phyloP scores from a whole-genome alignment of 1,284 basidiomycete species.

The Ustilago esculenta region DNA sequence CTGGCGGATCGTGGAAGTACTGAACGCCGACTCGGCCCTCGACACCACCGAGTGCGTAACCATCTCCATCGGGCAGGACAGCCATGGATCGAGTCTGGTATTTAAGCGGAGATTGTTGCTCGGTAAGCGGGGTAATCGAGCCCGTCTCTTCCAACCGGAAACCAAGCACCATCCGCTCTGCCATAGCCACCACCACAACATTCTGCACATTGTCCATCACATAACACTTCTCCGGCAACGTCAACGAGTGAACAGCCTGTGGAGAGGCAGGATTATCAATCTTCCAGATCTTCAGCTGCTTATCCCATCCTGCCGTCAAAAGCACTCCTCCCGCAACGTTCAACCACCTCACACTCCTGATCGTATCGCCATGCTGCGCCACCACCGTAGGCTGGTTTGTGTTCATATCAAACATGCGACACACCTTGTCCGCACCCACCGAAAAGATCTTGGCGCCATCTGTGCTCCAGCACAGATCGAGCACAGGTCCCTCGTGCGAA shows the following conservation, averaged over 20 bases:
- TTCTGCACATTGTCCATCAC: slow-evolving; percentile 82
- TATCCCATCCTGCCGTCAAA: slow-evolving; percentile 90
- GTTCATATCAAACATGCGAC: slow-evolving; percentile 80
- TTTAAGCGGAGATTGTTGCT: slow-evolving; percentile 71
- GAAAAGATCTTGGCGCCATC: slow-evolving; percentile 84
- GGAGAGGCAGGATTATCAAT: slow-evolving; percentile 54
- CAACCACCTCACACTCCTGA: slow-evolving; percentile 80
- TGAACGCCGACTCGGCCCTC: slow-evolving; percentile 97
- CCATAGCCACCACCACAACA: slow-evolving; percentile 91
- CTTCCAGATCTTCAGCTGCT: slow-evolving; percentile 75
- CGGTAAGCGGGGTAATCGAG: slow-evolving; percentile 46
- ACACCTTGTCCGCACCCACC: slow-evolving; percentile 86
- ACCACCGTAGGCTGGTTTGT: slow-evolving; percentile 75
- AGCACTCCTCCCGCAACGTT: slow-evolving; percentile 77
- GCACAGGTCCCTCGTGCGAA: slow-evolving; percentile 81
- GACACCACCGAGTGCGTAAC: slow-evolving; percentile 83
- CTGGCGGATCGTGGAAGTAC: slow-evolving; percentile 71
- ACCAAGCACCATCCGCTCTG: slow-evolving; percentile 86
- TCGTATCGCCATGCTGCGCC: slow-evolving; percentile 83
- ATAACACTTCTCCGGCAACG: slow-evolving; percentile 89
- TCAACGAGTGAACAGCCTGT: slow-evolving; percentile 47
- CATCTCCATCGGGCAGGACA: slow-evolving; percentile 58
- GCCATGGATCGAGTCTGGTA: slow-evolving; percentile 83
- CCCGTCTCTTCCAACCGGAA: slow-evolving; percentile 79
- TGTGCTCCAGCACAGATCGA: slow-evolving; percentile 84